Percentiles rank a stretch among this genome's conserved stretches.
Conservation (phyloP, 2,329 filamentous ascomycete species). For the Stemphylium lycopersici region DNA sequence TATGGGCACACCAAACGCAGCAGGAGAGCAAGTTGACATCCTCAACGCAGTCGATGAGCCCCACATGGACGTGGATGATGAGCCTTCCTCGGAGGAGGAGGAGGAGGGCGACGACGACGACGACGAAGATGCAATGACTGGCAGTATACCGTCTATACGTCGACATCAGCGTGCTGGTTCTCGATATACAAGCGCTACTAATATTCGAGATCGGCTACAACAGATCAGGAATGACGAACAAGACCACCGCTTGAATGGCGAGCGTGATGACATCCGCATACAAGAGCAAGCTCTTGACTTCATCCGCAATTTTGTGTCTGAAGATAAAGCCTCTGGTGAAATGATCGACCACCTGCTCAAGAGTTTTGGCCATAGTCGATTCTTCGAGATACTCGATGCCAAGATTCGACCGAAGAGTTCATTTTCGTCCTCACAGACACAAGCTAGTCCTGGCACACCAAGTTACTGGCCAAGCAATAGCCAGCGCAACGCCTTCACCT, state of each 20-base stretch:
- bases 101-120: too few species aligned
- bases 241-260: constrained; percentile 69
- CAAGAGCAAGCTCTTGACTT: constrained; percentile 92
- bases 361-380: constrained; percentile 73
- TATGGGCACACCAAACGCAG: constrained; percentile 65
- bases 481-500: constrained; percentile 58
- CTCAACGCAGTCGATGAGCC: constrained; percentile 59
- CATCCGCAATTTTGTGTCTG: constrained; percentile 85
- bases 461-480: constrained; percentile 66
- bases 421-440: constrained; percentile 8
- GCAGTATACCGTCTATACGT: constrained; percentile 50
- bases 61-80: constrained; percentile 50
- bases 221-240: constrained; percentile 68
- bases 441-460: constrained; percentile 22
- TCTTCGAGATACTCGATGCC: constrained; percentile 80
- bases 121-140: constrained; percentile 56
- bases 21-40: constrained; percentile 65
- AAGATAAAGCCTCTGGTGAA: constrained; percentile 59
- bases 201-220: constrained; percentile 50
- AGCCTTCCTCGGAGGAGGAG: constrained; percentile 46
- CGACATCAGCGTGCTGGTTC: constrained; percentile 46
- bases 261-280: constrained; percentile 79
- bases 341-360: constrained; percentile 88
- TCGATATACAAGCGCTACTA: constrained; percentile 44
- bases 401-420: constrained; percentile 68